phyloP scores from a whole-genome alignment of 805 yeast genomes.

The Myxozyma sirexii region DNA sequence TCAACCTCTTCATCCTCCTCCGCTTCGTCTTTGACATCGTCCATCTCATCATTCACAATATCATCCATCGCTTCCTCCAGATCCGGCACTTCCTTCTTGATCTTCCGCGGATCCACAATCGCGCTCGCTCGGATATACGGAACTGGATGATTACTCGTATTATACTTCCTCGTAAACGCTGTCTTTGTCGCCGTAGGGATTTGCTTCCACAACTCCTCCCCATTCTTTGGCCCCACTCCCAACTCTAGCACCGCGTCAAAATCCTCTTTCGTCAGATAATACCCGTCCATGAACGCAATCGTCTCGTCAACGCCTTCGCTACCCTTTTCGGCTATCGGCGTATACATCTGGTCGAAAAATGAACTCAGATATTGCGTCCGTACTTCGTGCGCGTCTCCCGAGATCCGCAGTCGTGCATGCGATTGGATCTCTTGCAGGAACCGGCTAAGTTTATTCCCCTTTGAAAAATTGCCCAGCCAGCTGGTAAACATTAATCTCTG shows the following conservation, averaged over 20 bases:
- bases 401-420: conserved; percentile 78
- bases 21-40: conserved; percentile 50
- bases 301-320: conserved; percentile 59
- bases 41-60: conserved; percentile 57
- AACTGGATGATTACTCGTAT: conserved; percentile 74
- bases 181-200: conserved; percentile 79
- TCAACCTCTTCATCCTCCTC: conserved; percentile 46
- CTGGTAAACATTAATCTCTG: conserved; percentile 75
- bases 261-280: conserved; percentile 85
- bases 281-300: conserved; percentile 76
- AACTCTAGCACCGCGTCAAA: conserved; percentile 88
- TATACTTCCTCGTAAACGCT: conserved; percentile 85
- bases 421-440: conserved; percentile 84
- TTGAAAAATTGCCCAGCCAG: conserved; percentile 29
- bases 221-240: conserved; percentile 61
- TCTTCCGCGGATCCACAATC: conserved; percentile 44
- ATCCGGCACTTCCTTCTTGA: conserved; percentile 53
- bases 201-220: conserved; percentile 56
- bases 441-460: conserved; percentile 61
- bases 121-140: conserved; percentile 64
- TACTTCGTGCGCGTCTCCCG: conserved; percentile 72
- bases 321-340: conserved; percentile 60
- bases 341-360: conserved; percentile 56
- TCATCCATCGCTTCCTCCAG: conserved; percentile 57
- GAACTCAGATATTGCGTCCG: conserved; percentile 69